Conservation (phyloP, 345 rosid genomes). For the Citrus mangshanensis region DNA sequence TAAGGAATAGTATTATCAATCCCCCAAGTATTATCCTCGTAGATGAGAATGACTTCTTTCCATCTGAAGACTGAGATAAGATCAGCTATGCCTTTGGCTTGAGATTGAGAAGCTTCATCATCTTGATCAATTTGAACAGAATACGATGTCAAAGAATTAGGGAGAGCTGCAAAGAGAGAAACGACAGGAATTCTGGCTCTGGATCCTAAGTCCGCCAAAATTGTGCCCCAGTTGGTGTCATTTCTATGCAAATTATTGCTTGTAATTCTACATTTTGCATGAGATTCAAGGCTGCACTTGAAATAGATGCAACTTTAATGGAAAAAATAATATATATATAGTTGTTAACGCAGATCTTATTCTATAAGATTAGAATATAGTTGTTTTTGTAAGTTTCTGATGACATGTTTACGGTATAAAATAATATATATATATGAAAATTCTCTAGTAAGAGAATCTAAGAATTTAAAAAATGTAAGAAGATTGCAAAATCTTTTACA, state of each 20-base stretch:
- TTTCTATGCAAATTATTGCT: neutral
- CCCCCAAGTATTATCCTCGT: constrained; percentile 19
- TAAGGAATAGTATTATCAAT: neutral
- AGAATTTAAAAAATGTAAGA: too few species aligned
- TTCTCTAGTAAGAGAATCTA: too few species aligned
- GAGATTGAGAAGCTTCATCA: constrained; percentile 9
- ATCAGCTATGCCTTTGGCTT: constrained; percentile 26
- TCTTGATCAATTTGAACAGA: constrained; percentile 28
- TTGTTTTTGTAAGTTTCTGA: too few species aligned
- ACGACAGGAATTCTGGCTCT: constrained; percentile 25
- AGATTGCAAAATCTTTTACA: too few species aligned
- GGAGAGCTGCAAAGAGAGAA: neutral
- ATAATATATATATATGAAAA: too few species aligned
- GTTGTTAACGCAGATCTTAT: too few species aligned
- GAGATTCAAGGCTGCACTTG: neutral
- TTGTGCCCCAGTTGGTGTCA: neutral
- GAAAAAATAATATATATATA: too few species aligned
- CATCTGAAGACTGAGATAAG: constrained; percentile 23
- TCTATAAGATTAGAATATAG: too few species aligned
- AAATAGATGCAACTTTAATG: neutral
- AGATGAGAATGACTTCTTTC: constrained; percentile 29
- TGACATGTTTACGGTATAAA: too few species aligned
- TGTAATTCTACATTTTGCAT: neutral
- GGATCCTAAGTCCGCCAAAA: constrained; percentile 18
- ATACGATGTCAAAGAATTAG: neutral